These are phyloP conservation scores for Epichloe glyceriae DNA, from an alignment of 2,329 filamentous ascomycete species.

Conservation along the genomic window DNA sequence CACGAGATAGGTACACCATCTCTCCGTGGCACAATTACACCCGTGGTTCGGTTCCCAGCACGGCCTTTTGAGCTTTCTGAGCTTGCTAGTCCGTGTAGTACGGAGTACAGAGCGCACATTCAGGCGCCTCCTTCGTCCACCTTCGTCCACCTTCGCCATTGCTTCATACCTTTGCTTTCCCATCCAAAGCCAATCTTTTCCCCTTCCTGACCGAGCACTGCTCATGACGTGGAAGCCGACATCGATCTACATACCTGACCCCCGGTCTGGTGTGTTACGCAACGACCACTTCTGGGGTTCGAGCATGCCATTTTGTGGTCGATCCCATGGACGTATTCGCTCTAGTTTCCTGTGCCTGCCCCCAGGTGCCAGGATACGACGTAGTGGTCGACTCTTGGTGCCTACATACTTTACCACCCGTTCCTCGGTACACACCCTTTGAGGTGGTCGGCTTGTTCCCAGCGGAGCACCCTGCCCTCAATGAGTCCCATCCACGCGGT, in stretches of 20 bases:
- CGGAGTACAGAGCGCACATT: background rate
- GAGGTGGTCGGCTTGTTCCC: background rate
- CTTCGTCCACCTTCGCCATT: background rate
- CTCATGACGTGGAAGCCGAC: background rate
- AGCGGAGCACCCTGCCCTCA: background rate
- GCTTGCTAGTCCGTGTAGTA: background rate
- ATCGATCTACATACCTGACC: background rate
- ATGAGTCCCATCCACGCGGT: too few relatives aligned
- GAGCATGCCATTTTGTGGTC: background rate
- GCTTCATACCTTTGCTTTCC: background rate
- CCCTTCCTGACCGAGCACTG: background rate
- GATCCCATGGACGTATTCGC: background rate
- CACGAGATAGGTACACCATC: background rate
- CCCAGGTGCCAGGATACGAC: background rate
- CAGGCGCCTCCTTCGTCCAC: background rate
- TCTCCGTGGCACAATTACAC: background rate
- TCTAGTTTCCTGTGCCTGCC: background rate
- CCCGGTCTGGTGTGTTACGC: background rate
- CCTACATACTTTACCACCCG: background rate
- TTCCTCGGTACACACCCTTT: conserved; percentile 1
- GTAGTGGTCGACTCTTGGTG: background rate
- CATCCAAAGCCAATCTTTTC: background rate
- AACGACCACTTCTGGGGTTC: background rate
- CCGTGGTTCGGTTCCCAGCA: background rate
- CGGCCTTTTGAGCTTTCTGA: background rate